A percentile compares a stretch with the other conserved stretches of the same genome.
Evolutionary conservation across 805 yeast species (phyloP).

Genomic region (Candida khao-thaluensis): DNA sequence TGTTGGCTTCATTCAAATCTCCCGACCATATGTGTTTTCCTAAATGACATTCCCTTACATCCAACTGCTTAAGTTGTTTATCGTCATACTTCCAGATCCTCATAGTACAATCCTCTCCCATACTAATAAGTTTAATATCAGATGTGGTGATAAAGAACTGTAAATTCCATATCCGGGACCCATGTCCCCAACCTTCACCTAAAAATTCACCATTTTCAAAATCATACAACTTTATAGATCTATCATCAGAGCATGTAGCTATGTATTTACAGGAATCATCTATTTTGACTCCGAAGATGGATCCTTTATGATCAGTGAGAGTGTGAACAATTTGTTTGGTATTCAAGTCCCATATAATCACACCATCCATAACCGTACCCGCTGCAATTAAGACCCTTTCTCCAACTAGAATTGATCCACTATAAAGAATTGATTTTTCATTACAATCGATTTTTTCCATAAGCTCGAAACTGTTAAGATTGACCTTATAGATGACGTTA

Average conservation of each 20-base stretch:
- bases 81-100: conserved; percentile 66
- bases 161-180: conserved; percentile 88
- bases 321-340: conserved; percentile 46
- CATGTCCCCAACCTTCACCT: conserved; percentile 95
- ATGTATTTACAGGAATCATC: conserved; percentile 54
- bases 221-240: conserved; percentile 80
- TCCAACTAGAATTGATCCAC: conserved; percentile 66
- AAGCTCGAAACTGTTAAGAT: conserved; percentile 25
- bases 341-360: conserved; percentile 69
- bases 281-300: conserved; percentile 77
- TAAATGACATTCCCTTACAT: conserved; percentile 61
- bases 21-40: conserved; percentile 90
- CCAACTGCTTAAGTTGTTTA: conserved; percentile 36
- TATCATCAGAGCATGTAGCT: conserved; percentile 89
- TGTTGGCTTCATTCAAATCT: conserved; percentile 43
- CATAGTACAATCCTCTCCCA: conserved; percentile 83
- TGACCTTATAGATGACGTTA: conserved; percentile 51
- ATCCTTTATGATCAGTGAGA: conserved; percentile 81
- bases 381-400: conserved; percentile 62
- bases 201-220: conserved; percentile 53
- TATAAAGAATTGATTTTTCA: conserved; percentile 82
- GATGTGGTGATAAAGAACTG: conserved; percentile 47
- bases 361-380: conserved; percentile 92
- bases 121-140: conserved; percentile 44
- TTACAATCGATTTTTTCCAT: conserved; percentile 43